Evolutionary conservation across 2,329 filamentous ascomycete genomes (phyloP), one percentile per base, ranked within the genome.

Genomic region (Xylariaceae sp.): DNA sequence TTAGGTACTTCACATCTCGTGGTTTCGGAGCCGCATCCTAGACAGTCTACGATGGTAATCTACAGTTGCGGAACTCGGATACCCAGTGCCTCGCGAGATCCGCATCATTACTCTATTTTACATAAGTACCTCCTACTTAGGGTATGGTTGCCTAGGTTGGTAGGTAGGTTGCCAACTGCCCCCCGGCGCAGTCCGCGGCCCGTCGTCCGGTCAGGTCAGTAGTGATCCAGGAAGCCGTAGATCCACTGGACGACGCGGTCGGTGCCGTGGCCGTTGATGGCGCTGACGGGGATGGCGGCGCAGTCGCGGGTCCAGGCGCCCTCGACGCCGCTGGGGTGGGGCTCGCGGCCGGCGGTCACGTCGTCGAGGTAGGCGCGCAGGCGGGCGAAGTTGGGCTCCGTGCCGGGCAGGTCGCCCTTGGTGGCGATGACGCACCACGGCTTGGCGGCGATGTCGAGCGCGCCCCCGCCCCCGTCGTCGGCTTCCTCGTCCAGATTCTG

Each of bases 341-440:
- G 65, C 37, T 72, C 68, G 14, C 64, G 59, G 2, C 82, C 80
- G 1, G 63, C 64, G 32, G 74, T 74, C 16, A 96, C 70, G 4
- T 63, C 64, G 4, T 72, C 67, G 4, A 98, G 61, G 58, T 95
- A 94, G 7, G 62, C 60, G 45, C 78, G 77, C 46, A 98, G 63
- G 32, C 64, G 60, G 22, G 58, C 60, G 56, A 86, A 98, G 53
- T 92, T 93, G 16, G 77, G 72, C 56, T 88, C 75, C 2, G 92
- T 94, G 3, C 72, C 73, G 3, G 80, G 75, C 35, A 94, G 57
- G 56, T 96, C 90, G 1, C 86, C 89, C 61, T 96, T 96, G 14
- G 89, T 95, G 1, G 86, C 90, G 27, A 95, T 79, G 5, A 95
- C 89, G 51, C 94, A 92, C 92, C 92, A 98, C 1, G 92, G 89